A percentile compares a stretch with the other conserved stretches of the same genome.
Conservation (phyloP, 2,329 filamentous ascomycete species). For the Exophiala sideris region DNA sequence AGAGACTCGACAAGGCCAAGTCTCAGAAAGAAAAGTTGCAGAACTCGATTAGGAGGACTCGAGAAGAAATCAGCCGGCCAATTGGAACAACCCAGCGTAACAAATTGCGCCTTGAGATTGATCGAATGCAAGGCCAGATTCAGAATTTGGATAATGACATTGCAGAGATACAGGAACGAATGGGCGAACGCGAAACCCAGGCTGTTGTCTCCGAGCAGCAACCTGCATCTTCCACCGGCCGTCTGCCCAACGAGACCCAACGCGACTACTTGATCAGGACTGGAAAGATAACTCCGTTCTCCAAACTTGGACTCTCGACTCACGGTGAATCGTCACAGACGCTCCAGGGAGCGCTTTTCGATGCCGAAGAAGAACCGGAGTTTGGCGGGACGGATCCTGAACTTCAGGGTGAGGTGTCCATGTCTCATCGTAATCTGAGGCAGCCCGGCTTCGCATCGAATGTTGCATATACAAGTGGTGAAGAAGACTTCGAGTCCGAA, state of each 20-base stretch:
- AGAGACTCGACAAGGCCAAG: constrained; percentile 57
- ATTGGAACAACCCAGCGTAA: constrained; percentile 49
- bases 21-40: constrained; percentile 58
- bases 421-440: constrained; percentile 70
- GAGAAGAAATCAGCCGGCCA: constrained; percentile 56
- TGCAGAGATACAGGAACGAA: constrained; percentile 73
- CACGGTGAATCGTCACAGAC: constrained; percentile 62
- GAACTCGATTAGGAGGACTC: constrained; percentile 59
- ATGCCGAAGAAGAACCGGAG: constrained; percentile 70
- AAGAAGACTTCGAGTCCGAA: constrained; percentile 23
- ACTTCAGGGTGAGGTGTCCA: constrained; percentile 38
- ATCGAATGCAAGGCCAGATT: constrained; percentile 55
- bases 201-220: constrained; percentile 43
- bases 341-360: constrained; percentile 72
- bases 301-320: constrained; percentile 64
- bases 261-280: constrained; percentile 91
- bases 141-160: constrained; percentile 69
- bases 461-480: constrained; percentile 30
- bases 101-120: constrained; percentile 26
- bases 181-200: constrained; percentile 64
- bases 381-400: constrained; percentile 44
- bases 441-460: constrained; percentile 67
- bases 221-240: constrained; percentile 45
- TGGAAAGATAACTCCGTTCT: constrained; percentile 96
- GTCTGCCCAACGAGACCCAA: constrained; percentile 74